Base-by-base conservation (phyloP, 768 basidiomycete species). In the Candolleomyces efflorescens region DNA sequence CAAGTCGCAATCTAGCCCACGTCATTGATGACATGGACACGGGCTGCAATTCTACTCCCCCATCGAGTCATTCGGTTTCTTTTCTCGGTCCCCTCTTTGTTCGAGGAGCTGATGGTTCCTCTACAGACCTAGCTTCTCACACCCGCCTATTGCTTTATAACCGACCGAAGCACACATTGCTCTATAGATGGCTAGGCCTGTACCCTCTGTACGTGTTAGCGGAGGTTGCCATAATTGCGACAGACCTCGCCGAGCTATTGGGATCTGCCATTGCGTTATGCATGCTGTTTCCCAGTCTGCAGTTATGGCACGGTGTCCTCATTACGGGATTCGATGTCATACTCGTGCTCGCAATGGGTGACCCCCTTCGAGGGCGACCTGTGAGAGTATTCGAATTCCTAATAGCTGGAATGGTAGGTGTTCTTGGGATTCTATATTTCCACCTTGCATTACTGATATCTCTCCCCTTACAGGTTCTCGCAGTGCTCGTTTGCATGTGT, bases 201-300 rank as follows among this genome's bases (percentile, higher is more conserved):
- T 89, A 88, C 64, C 86, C 88, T 1, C 77, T 89, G 20, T 89
- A 89, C 60, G 58, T 71, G 32, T 67, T 88, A 18, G 70, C 87
- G 0, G 90, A 92, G 66, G 68, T 89, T 5, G 88, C 87, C 53
- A 86, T 92, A 64, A 80, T 90, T 22, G 81, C 84, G 11, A 92
- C 90, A 5, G 90, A 92, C 67, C 75, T 94, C 37, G 89, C 90
- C 9, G 92, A 94, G 68, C 75, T 94, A 15, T 73, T 94, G 20
- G 86, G 92, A 4, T 88, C 85, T 44, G 92, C 91, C 13, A 92
- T 93, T 53, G 91, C 87, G 0, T 74, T 94, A 46, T 83, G 84
- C 66, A 76, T 94, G 72, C 76, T 91, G 39, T 87, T 90, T 66
- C 89, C 88, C 0, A 68, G 67, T 23, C 75, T 91, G 5, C 78